phyloP scores from a whole-genome alignment of 2,329 filamentous ascomycete species.

The Pseudocercospora pini-densiflorae region DNA sequence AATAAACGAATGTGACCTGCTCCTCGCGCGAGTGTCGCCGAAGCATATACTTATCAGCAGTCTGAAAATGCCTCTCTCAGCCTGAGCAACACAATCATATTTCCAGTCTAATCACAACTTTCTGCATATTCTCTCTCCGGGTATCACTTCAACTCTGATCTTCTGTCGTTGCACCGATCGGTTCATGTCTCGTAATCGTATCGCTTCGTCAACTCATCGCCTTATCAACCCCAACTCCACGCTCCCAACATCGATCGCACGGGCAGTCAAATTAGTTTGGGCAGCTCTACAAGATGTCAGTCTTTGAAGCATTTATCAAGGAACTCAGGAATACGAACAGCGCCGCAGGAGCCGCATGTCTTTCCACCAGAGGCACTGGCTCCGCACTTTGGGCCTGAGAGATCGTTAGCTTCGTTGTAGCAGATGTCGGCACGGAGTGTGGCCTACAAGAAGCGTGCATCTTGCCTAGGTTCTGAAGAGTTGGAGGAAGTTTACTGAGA shows the following conservation, averaged over 20 bases:
- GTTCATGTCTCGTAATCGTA: conserved; percentile 4
- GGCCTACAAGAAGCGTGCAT: conserved; percentile 30
- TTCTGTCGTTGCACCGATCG: background rate
- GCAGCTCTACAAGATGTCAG: conserved; percentile 32
- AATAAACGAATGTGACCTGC: background rate
- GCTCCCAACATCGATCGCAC: background rate
- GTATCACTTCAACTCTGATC: conserved; percentile 15
- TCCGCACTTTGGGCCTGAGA: conserved; percentile 40
- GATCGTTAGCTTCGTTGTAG: conserved; percentile 1
- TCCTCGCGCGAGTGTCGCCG: background rate
- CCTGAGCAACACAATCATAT: background rate
- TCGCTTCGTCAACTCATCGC: conserved; percentile 17
- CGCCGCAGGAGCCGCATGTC: conserved; percentile 40
- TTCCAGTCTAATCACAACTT: background rate
- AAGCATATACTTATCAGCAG: background rate
- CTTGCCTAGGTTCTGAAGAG: background rate
- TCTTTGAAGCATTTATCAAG: background rate
- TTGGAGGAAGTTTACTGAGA: too few species aligned
- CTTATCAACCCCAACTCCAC: conserved; percentile 8
- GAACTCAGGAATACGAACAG: conserved; percentile 28
- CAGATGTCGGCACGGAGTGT: background rate
- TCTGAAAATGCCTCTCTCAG: background rate
- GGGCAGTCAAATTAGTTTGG: conserved; percentile 27
- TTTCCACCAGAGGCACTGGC: conserved; percentile 36
- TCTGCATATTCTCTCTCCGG: background rate